Evolutionary conservation across 1,284 basidiomycete species (phyloP), one percentile per base, ranked within the genome.

Genomic region (Trichosporon coremiiforme): DNA sequence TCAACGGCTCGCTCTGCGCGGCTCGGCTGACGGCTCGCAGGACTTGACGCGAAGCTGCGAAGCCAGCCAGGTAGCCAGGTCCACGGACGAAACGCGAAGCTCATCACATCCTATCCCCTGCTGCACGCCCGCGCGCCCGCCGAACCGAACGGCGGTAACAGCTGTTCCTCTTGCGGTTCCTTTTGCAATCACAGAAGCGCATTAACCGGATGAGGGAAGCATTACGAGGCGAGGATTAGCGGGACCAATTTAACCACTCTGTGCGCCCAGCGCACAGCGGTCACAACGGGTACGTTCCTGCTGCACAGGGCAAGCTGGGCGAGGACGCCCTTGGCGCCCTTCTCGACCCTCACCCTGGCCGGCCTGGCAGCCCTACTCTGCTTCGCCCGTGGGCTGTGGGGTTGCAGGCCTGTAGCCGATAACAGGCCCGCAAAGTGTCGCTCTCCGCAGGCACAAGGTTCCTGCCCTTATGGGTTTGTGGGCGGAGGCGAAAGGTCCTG

Each of bases 161-260:
- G 25, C 25, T 25, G 25, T 25, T 25, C 25, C 25, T 25, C 25
- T 25, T 25, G 25, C 25, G 25, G 25, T 25, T 25, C 25, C 25
- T 25, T 25, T 25, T 25, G 25, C 25, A 25, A 25, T 25, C 25
- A n/a, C 41, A n/a, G 41, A 45, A 45, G 41, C 41, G 41, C 41
- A 45, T 45, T 45, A 45, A 45, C 41, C 41, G 41, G 41, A 45
- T 45, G 41, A 45, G 41, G 41, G 41, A 45, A 45, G 41, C 41
- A 45, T 45, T 45, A 45, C 5, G 41, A 15, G 41, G 41, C 17
- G 33, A 6, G 41, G 17, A 45, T 45, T 45, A 45, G 41, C 41
- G 41, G 41, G 41, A 45, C 41, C 41, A 45, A 45, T 45, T 45
- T 15, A 25, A 25, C 25, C 25, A 25, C 25, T 25, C 25, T 25